Evolutionary conservation across 1,139 yeast species (phyloP), one percentile per base, ranked within the genome.

Genomic region (Pichia sp.): DNA sequence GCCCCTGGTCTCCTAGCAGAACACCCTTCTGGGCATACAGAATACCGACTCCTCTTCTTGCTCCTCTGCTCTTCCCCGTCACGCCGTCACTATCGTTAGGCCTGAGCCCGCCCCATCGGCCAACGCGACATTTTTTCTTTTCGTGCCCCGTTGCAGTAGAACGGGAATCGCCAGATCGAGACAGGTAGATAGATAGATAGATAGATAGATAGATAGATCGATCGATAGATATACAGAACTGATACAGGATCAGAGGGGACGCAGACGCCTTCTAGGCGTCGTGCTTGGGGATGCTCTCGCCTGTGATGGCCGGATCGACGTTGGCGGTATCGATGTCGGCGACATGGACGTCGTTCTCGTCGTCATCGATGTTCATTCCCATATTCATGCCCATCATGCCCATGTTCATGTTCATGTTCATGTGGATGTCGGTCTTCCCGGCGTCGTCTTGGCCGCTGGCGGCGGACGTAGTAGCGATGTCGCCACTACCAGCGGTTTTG

Each of bases 221-320:
- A 34, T 34, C n/a, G 40, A 34, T n/a, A 34, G n/a, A 11, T n/a
- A 34, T 34, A 34, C 40, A 34, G 40, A 11, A 2, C 4, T 34
- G n/a, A n/a, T 34, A 34, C n/a, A 34, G 40, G 11, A 11, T 11
- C n/a, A n/a, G 11, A 3, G 40, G 11, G 4, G 40, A n/a, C 11
- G 40, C 40, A 34, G 23, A 19, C 13, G 40, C 40, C 40, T 3
- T 13, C 15, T 15, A 5, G 40, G 7, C 15, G 40, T 13, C 15
- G 40, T 26, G 29, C 26, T 46, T 46, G 15, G 49, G 34, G 15
- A 46, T n/a, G 8, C 40, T 26, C 38, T 46, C 49, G 6, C 40
- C 26, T 5, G 49, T 19, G 5, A 46, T 46, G 26, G 49, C 49
- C 30, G 42, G 36, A 16, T 29, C 46, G 40, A n/a, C 49, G 29